Evolutionary conservation across 2,329 filamentous ascomycete species (phyloP).

Genomic region (Epichloe aotearoae): DNA sequence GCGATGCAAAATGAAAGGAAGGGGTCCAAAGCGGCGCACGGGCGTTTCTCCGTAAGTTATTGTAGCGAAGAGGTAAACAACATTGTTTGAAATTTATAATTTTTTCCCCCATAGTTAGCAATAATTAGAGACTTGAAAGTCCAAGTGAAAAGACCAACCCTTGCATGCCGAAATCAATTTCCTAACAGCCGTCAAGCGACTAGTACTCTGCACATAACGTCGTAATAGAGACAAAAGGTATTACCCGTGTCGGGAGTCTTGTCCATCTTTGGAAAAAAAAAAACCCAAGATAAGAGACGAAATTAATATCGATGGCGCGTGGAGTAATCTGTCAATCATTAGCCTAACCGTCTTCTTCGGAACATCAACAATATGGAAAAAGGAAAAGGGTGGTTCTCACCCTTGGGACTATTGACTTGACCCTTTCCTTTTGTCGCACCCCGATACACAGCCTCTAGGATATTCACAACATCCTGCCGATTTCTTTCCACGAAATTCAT

Average conservation of each 20-base stretch:
- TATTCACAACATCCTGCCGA: conserved; percentile 97
- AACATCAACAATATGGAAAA: background rate
- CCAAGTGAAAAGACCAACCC: conserved; percentile 16
- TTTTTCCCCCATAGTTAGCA: conserved; percentile 3
- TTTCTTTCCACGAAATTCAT: conserved; percentile 89
- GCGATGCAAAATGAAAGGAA: background rate
- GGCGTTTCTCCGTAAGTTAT: background rate
- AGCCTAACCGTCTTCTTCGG: background rate
- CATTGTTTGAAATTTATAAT: background rate
- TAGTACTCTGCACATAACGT: background rate
- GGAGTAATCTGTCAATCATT: conserved; percentile 18
- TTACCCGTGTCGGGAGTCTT: background rate
- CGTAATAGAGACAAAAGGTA: background rate
- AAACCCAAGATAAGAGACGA: background rate
- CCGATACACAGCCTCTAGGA: conserved; percentile 93
- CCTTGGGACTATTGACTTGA: conserved; percentile 93
- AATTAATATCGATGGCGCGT: conserved; percentile 25
- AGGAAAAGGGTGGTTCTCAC: conserved; percentile 5
- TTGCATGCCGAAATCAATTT: conserved; percentile 2
- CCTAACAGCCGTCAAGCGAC: background rate
- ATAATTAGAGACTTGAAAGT: background rate
- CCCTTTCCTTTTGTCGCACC: conserved; percentile 97
- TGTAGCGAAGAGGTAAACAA: background rate
- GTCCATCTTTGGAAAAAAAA: background rate
- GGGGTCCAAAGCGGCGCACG: background rate